These are phyloP conservation scores for Cyphellophora attinorum DNA, from an alignment of 2,329 filamentous ascomycete genomes.

Conservation along the genomic window DNA sequence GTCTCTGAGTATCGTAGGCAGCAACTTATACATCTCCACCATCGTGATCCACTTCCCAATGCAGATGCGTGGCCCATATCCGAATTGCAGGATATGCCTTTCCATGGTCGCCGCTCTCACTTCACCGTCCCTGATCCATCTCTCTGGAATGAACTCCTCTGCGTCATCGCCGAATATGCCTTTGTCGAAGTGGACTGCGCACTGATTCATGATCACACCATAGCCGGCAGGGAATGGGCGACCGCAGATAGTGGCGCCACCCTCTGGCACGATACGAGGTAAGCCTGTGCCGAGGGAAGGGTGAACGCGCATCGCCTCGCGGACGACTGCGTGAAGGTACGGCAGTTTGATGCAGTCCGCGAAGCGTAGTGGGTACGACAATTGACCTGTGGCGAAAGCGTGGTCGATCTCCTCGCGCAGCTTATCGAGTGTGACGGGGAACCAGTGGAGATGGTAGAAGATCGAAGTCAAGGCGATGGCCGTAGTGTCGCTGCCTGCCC, in stretches of 20 bases:
- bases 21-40: conserved; percentile 19
- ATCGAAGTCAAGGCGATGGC: conserved; percentile 23
- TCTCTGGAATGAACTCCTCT: conserved; percentile 36
- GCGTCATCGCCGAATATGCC: conserved; percentile 36
- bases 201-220: conserved; percentile 26
- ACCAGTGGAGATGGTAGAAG: conserved; percentile 24
- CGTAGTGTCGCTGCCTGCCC: conserved; percentile 33
- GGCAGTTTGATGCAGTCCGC: conserved; percentile 14
- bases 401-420: conserved; percentile 34
- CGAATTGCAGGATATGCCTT: conserved; percentile 13
- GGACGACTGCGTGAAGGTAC: conserved; percentile 44
- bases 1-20: conserved; percentile 13
- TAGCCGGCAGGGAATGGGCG: conserved; percentile 26
- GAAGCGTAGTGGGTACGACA: conserved; percentile 9
- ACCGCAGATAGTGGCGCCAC: conserved; percentile 26
- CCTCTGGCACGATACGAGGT: conserved; percentile 39
- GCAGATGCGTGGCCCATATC: conserved; percentile 13
- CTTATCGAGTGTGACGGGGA: conserved; percentile 27
- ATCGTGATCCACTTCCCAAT: conserved; percentile 19
- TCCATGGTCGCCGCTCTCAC: conserved; percentile 12
- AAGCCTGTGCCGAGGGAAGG: conserved; percentile 39
- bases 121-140: conserved; percentile 31
- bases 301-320: conserved; percentile 42
- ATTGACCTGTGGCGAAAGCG: conserved; percentile 20
- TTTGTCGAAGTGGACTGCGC: conserved; percentile 28